Evolutionary conservation across 2,329 filamentous ascomycete species (phyloP), one percentile per base, ranked within the genome.

Genomic region (Daldinia eschscholtzii): DNA sequence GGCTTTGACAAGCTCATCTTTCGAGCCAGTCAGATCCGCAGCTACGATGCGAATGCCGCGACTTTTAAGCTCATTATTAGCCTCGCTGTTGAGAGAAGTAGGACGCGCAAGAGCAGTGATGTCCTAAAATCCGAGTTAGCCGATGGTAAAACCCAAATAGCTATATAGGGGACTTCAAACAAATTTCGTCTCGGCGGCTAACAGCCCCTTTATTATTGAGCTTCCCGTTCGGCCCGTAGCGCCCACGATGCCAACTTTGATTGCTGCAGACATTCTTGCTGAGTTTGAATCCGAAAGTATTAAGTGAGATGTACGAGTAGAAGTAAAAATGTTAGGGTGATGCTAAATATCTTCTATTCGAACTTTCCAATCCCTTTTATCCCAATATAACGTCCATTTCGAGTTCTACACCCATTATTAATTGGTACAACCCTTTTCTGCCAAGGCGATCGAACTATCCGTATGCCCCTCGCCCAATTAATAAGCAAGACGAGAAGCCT

Each of bases 81-180:
- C 79, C 2, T 83, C 81, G 60, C 86, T 88, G 23, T 81, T 71
- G n/a, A 82, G 70, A 1, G 85, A 87, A 3, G 79, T 72, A 7
- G 81, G 80, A 18, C 86, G 82, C 6, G 82, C 78, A 12, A 88
- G 78, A 20, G 81, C 82, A n/a, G 80, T 80, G 5, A 88, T 79
- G 13, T 86, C 80, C 86, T 86, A 56, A 50, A 3, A 6, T 30
- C 1, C 10, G 23, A 6, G 39, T 65, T 56, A 66, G 65, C 33
- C 30, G 13, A 4, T 0, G 6, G 13, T 13, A 20, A 4, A 50
- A n/a, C 15, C 1, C 12, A 4, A 23, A 30, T 57, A 10, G 30
- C 9, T 50, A 2, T 6, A 52, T 46, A 23, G 4, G 4, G n/a
- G 9, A 67, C 76, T 42, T 48, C 44, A 28, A 28, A 80, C 79